phyloP scores from a whole-genome alignment of 2,329 filamentous ascomycete species.

The Penicillium hesseltinei region DNA sequence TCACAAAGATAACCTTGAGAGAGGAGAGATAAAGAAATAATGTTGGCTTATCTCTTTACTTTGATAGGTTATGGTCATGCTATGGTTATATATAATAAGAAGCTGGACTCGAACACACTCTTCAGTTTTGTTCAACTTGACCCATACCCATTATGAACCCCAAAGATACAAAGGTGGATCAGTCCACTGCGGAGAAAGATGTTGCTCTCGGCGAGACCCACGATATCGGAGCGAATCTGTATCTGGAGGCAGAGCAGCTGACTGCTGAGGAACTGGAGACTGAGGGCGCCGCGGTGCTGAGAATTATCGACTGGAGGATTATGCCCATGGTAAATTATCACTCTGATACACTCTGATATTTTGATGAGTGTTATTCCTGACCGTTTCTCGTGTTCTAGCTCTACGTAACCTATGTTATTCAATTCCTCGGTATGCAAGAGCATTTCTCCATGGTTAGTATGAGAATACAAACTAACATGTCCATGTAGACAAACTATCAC shows the following conservation, averaged over 20 bases:
- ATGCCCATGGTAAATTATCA: slow-evolving; percentile 44
- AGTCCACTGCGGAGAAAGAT: slow-evolving; percentile 20
- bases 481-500: slow-evolving; percentile 28
- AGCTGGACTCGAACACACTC: neutral
- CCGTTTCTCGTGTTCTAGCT: slow-evolving; percentile 18
- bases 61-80: neutral
- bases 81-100: neutral
- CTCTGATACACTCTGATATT: neutral
- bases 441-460: neutral
- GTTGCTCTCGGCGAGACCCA: slow-evolving; percentile 22
- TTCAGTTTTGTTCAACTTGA: neutral
- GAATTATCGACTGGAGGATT: slow-evolving; percentile 48
- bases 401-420: slow-evolving; percentile 46
- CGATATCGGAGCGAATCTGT: slow-evolving; percentile 49
- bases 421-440: slow-evolving; percentile 40
- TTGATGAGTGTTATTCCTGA: slow-evolving; percentile 14
- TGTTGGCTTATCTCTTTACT: slow-evolving; percentile 15
- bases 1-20: neutral
- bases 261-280: slow-evolving; percentile 45
- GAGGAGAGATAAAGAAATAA: neutral
- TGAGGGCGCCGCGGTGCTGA: slow-evolving; percentile 43
- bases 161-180: slow-evolving; percentile 20
- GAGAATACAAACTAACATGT: neutral
- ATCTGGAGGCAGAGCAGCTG: slow-evolving; percentile 45
- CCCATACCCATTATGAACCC: neutral